These are phyloP conservation scores for Hypoxylon intermedium DNA, from an alignment of 495 filamentous ascomycete genomes.

Conservation along the genomic window DNA sequence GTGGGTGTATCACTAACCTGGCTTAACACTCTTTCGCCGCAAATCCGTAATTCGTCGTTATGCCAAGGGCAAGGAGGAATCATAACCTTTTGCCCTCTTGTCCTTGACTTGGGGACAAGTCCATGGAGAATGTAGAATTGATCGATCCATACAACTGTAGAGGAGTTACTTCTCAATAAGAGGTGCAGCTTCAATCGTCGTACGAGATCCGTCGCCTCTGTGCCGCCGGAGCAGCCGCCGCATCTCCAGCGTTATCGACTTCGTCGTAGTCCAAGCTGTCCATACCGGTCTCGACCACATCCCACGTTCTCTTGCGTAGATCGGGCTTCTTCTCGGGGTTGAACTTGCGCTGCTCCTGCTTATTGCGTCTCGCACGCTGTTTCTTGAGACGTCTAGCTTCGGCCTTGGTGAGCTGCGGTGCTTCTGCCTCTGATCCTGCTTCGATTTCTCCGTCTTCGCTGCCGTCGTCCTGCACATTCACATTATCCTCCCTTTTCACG, in stretches of 20 bases:
- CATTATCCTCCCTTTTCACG: slow-evolving; percentile 31
- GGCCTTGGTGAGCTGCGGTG: slow-evolving; percentile 39
- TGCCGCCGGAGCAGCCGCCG: slow-evolving; percentile 31
- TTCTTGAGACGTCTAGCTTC: slow-evolving; percentile 41
- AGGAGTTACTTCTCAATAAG: not conserved
- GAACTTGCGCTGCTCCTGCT: slow-evolving; percentile 48
- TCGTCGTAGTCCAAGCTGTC: slow-evolving; percentile 62
- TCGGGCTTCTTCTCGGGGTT: slow-evolving; percentile 58
- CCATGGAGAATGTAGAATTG: too few relatives aligned
- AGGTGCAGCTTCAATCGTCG: slow-evolving; percentile 50
- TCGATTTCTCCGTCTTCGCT: slow-evolving; percentile 45
- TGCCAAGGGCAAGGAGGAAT: too few relatives aligned
- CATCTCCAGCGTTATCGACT: slow-evolving; percentile 32
- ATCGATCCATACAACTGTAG: too few relatives aligned
- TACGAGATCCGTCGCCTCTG: slow-evolving; percentile 58
- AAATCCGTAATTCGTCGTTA: too few relatives aligned
- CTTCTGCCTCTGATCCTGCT: slow-evolving; percentile 29
- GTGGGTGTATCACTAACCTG: slow-evolving; percentile 32
- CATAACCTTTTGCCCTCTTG: too few relatives aligned
- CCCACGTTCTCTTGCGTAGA: slow-evolving; percentile 65
- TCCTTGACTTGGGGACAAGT: not conserved
- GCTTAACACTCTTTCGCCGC: too few relatives aligned
- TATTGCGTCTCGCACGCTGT: slow-evolving; percentile 40
- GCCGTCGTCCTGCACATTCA: slow-evolving; percentile 25
- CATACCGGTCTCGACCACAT: slow-evolving; percentile 60